phyloP scores from a whole-genome alignment of 2,329 filamentous ascomycete species.

The Corinectria fuckeliana region DNA sequence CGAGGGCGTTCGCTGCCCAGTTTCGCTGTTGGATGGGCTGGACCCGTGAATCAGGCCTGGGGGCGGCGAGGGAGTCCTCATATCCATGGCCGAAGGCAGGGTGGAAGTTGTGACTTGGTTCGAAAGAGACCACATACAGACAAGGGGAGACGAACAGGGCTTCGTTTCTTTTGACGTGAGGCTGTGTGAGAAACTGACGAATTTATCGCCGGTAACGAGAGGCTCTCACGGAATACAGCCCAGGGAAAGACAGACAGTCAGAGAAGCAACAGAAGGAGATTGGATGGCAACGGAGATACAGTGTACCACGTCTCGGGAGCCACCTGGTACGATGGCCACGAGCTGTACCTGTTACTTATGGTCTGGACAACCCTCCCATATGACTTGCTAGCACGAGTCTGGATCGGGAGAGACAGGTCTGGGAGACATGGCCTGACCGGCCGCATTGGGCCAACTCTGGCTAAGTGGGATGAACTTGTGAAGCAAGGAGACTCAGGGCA shows the following conservation, averaged over 20 bases:
- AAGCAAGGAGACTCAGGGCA: constrained; percentile 38
- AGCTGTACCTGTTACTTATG: constrained; percentile 5
- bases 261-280: not conserved
- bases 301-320: not conserved
- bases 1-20: not conserved
- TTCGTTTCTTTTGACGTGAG: not conserved
- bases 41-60: not conserved
- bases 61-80: constrained; percentile 5
- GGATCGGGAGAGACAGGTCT: not conserved
- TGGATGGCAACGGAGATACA: not conserved
- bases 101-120: not conserved
- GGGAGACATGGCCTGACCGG: constrained; percentile 21
- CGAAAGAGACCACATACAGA: constrained; percentile 6
- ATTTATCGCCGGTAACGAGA: not conserved
- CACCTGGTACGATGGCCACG: not conserved
- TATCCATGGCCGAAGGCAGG: not conserved
- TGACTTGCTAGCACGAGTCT: not conserved
- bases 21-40: not conserved
- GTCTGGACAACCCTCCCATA: not conserved
- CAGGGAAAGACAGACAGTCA: not conserved
- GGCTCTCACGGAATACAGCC: not conserved
- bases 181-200: not conserved
- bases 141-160: not conserved
- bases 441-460: constrained; percentile 30
- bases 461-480: constrained; percentile 27